phyloP scores from a whole-genome alignment of 768 basidiomycete genomes.

The Terana coerulea region DNA sequence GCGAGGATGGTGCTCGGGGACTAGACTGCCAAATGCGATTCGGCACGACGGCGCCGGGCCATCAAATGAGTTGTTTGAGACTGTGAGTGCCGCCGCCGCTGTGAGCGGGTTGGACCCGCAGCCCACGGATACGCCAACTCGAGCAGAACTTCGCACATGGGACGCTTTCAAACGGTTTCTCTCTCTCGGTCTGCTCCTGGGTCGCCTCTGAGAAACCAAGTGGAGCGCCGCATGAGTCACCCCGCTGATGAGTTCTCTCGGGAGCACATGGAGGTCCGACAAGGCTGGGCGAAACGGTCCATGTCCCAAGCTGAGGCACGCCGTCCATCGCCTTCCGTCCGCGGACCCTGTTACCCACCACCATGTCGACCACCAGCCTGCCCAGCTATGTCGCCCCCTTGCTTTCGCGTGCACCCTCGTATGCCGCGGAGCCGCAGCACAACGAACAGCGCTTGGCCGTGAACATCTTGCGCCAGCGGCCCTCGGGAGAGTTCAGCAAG shows the following conservation, averaged over 20 bases:
- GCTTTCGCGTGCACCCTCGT: conserved; percentile 41
- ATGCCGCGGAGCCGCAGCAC: conserved; percentile 50
- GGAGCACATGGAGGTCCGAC: conserved; percentile 5
- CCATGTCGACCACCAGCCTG: conserved; percentile 54
- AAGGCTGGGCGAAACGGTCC: not conserved
- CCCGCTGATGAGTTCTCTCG: conserved; percentile 6
- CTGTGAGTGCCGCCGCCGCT: too few relatives aligned
- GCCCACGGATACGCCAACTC: too few relatives aligned
- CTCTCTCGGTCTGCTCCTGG: too few relatives aligned
- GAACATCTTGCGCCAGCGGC: conserved; percentile 29
- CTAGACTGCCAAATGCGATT: too few relatives aligned
- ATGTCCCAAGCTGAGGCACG: not conserved
- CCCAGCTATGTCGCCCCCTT: conserved; percentile 45
- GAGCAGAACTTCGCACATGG: too few relatives aligned
- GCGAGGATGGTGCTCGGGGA: too few relatives aligned
- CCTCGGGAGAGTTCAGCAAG: conserved; percentile 52
- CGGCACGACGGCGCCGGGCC: too few relatives aligned
- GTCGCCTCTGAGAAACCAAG: not conserved
- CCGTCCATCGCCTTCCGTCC: not conserved
- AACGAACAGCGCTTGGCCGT: conserved; percentile 53
- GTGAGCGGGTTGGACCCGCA: too few relatives aligned
- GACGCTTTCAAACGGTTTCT: too few relatives aligned
- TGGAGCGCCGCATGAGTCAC: conserved; percentile 12
- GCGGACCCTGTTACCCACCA: not conserved
- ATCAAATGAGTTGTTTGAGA: too few relatives aligned